These are phyloP conservation scores for Ophiostoma tasmaniense DNA, from an alignment of 2,329 filamentous ascomycete genomes.

Conservation along the genomic window DNA sequence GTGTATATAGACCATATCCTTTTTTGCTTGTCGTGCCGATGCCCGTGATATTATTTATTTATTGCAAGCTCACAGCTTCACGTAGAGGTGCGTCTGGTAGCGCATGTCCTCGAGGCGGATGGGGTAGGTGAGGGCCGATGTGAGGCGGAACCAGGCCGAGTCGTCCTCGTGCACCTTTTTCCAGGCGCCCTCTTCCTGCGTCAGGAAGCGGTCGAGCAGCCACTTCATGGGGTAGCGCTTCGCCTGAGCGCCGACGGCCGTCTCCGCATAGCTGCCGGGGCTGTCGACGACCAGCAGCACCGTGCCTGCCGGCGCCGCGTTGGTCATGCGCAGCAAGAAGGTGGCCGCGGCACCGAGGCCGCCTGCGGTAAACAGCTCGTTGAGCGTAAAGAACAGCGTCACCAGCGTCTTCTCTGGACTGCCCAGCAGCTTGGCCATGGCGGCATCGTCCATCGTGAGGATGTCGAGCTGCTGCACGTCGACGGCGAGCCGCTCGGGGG, in stretches of 20 bases:
- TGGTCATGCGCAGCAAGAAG: conserved; percentile 63
- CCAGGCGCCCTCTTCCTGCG: conserved; percentile 49
- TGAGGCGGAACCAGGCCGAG: conserved; percentile 75
- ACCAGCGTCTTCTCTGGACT: conserved; percentile 44
- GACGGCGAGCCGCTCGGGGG: conserved; percentile 30
- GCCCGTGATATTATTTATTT: neutral
- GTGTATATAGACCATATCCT: neutral
- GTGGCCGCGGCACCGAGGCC: conserved; percentile 64
- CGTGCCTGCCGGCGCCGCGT: conserved; percentile 47
- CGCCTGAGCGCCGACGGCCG: conserved; percentile 55
- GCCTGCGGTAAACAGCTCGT: conserved; percentile 80
- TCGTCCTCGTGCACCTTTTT: conserved; percentile 66
- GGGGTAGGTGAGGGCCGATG: conserved; percentile 61
- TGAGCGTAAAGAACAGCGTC: conserved; percentile 87
- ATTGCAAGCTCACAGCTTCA: conserved; percentile 20
- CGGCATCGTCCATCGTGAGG: conserved; percentile 32
- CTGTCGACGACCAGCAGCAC: conserved; percentile 83
- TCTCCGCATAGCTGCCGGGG: conserved; percentile 84
- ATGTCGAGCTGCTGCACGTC: conserved; percentile 42
- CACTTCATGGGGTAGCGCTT: conserved; percentile 87
- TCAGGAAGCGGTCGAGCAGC: conserved; percentile 76
- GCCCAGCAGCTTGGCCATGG: conserved; percentile 29
- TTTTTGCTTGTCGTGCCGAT: neutral
- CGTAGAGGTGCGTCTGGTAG: conserved; percentile 83
- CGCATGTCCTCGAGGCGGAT: conserved; percentile 90